A percentile compares a stretch with the other conserved stretches of the same genome.
These are phyloP conservation scores for Colletotrichum sojae DNA, from an alignment of 2,329 filamentous ascomycete species.

Conservation along the genomic window DNA sequence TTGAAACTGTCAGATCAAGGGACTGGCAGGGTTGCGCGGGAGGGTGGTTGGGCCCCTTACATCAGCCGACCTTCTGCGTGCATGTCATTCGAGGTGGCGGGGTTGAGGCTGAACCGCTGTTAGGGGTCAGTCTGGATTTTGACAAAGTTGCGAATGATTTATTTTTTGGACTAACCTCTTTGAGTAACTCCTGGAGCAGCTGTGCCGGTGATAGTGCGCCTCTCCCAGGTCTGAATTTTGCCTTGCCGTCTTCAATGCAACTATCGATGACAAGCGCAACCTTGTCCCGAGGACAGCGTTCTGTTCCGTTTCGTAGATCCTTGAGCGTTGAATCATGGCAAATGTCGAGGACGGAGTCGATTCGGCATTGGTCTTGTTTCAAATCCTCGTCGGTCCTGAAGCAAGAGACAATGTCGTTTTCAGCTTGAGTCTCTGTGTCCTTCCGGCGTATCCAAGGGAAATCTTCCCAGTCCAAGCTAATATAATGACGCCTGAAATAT, in stretches of 20 bases:
- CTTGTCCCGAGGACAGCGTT: background rate
- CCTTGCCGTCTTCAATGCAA: accelerated
- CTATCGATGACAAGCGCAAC: conserved; percentile 2
- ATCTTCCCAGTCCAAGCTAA: background rate
- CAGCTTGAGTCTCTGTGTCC: background rate
- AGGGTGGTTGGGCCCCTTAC: background rate
- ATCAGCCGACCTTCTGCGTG: conserved; percentile 5
- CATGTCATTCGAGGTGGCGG: accelerated
- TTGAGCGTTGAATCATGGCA: background rate
- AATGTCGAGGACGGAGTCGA: conserved; percentile 3
- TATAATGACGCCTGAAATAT: background rate
- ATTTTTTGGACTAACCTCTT: background rate
- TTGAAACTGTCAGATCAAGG: background rate
- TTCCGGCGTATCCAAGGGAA: background rate
- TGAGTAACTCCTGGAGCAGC: background rate
- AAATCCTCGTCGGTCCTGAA: background rate
- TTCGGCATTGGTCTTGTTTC: background rate
- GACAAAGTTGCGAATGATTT: too few relatives aligned
- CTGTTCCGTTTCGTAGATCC: background rate
- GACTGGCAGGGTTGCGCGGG: too few relatives aligned
- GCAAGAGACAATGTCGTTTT: background rate
- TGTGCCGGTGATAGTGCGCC: background rate
- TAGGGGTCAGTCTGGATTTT: too few relatives aligned
- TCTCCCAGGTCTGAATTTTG: background rate
- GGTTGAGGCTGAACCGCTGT: too few relatives aligned